Evolutionary conservation across 495 filamentous ascomycete genomes (phyloP), one percentile per base, ranked within the genome.

Genomic region (Friedmanniomyces simplex): DNA sequence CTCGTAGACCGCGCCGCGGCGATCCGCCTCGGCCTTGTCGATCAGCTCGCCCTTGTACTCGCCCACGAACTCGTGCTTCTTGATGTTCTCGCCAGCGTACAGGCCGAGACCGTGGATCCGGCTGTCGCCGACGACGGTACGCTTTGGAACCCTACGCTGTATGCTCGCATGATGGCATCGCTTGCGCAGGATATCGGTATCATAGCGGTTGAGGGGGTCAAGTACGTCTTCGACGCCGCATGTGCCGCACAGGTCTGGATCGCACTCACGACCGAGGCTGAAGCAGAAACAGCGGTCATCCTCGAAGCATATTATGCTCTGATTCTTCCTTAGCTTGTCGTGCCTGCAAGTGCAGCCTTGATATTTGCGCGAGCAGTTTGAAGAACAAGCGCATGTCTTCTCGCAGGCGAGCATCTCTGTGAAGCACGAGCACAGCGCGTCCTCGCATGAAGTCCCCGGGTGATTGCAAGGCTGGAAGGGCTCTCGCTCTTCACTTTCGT

Each of bases 41-140:
- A 88, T 80, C 6, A 87, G 71, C 60, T 89, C 86, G 22, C 86
- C 86, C 25, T 80, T 80, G 64, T 89, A 88, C 66, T 89, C 86
- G 22, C 84, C 82, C 21, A 89, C 66, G 60, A 79, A 87, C 28
- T 81, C 78, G 28, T 79, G 76, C 54, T 74, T 73, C 21, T 74
- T 73, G 20, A 85, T 76, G 36, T 79, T 66, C 63, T 87, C 83
- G 3, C 78, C 81, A 3, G 78, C 71, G 53, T 81, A 88, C 0
- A 87, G 72, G 2, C 85, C 85, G 49, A 83, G 85, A 0, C 85
- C 85, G 21, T 78, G 78, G 6, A 76, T 73, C 26, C 77, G 75
- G 7, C 78, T 83, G 21, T 77, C 72, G n/a, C 85, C 85, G 0
- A 87, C 68, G 2, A 86, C 63, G 0, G 85, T 76, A 8, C 72